Percentiles rank a stretch among this genome's conserved stretches.
These are phyloP conservation scores for Fusarium cicatricum DNA, from an alignment of 2,329 filamentous ascomycete species.

Conservation along the genomic window DNA sequence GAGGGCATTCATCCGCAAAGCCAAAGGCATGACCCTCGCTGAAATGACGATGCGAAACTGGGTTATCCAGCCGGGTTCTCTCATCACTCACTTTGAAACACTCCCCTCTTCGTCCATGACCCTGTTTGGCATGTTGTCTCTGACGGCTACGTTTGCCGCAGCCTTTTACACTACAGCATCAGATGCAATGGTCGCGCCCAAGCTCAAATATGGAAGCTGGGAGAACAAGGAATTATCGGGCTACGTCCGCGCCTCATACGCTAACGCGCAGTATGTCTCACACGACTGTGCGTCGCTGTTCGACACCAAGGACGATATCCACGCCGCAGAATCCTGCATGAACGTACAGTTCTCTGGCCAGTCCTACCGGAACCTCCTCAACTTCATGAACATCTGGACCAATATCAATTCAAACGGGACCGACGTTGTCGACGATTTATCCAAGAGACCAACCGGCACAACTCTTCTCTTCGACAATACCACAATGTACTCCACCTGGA, in stretches of 20 bases:
- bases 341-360: conserved; percentile 75
- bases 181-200: conserved; percentile 77
- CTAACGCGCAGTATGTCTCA: conserved; percentile 66
- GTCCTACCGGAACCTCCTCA: conserved; percentile 73
- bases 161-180: conserved; percentile 81
- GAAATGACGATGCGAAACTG: conserved; percentile 80
- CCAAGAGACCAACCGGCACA: conserved; percentile 64
- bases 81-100: conserved; percentile 74
- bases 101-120: conserved; percentile 70
- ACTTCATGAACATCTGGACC: conserved; percentile 67
- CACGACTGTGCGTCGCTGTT: conserved; percentile 70
- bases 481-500: conserved; percentile 74
- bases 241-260: conserved; percentile 67
- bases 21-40: conserved; percentile 73
- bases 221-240: conserved; percentile 60
- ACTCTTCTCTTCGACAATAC: conserved; percentile 76
- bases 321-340: conserved; percentile 66
- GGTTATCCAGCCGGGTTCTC: conserved; percentile 75
- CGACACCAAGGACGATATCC: conserved; percentile 47
- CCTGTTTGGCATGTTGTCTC: conserved; percentile 68
- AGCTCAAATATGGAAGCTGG: conserved; percentile 67
- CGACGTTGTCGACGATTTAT: conserved; percentile 50
- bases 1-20: conserved; percentile 67
- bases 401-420: conserved; percentile 54
- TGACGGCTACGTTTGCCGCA: conserved; percentile 70